Conservation (phyloP, 2,329 filamentous ascomycete species). For the Neonectria coccinea region DNA sequence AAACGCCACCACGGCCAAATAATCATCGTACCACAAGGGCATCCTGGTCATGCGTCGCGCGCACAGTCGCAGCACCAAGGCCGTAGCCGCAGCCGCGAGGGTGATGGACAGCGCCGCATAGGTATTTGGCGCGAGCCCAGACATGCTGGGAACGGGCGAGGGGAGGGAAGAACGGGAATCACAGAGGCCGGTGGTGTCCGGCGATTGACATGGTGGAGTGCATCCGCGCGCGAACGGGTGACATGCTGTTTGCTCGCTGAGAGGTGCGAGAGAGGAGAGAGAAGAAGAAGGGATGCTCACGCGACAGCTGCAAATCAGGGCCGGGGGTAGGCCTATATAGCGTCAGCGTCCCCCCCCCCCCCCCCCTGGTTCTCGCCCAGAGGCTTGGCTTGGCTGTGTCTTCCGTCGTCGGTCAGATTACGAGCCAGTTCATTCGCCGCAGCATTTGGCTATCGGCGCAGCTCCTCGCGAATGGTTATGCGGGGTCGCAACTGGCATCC, state of each 20-base stretch:
- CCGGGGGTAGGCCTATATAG: neutral
- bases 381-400: no score
- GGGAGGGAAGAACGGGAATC: neutral
- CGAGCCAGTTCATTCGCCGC: neutral
- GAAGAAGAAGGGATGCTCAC: neutral
- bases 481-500: neutral
- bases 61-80: conserved; percentile 33
- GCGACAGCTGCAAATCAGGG: no score
- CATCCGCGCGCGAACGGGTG: neutral
- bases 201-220: neutral
- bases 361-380: no score
- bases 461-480: neutral
- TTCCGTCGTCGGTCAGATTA: neutral
- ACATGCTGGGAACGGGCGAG: conserved; percentile 26
- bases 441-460: neutral
- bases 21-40: conserved; percentile 42
- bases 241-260: neutral
- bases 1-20: conserved; percentile 37
- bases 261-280: neutral
- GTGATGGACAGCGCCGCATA: conserved; percentile 37
- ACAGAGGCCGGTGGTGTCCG: neutral
- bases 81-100: conserved; percentile 37
- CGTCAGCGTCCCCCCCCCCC: no score
- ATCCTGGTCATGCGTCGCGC: conserved; percentile 40
- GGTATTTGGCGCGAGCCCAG: conserved; percentile 39